Base-by-base conservation (phyloP, 1,139 yeast genomes). In the Suhomyces choctaworum region DNA sequence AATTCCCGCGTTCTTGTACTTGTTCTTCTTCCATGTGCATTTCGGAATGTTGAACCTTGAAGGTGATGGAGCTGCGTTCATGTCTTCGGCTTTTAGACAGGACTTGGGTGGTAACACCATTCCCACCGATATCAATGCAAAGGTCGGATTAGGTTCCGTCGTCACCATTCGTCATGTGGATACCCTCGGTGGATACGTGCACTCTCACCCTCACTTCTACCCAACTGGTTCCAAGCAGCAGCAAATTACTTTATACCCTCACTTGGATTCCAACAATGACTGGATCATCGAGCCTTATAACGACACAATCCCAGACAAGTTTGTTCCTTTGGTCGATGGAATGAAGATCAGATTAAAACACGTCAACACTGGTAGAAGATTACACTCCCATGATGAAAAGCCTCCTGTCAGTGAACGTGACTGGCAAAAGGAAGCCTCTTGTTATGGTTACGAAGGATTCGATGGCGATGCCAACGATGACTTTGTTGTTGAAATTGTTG, bases 401-500 rank as follows among this genome's bases (percentile, higher is more conserved):
- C 90, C 97, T 16, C 95, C 97, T 13, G 95, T 90, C 17, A 74
- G 90, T 44, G 90, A 83, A 57, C 82, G 82, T 50, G 98, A 92
- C 56, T 94, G 97, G 95, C 95, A 89, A 66, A 87, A 87, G 63
- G 99, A 94, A 67, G 95, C 80, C 17, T 80, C 95, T 12, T 80
- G 88, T 59, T 94, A 94, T 57, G 99, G 99, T 13, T 86, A 64
- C 56, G 87, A 83, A 32, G 97, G 95, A 5, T 94, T 92, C 53
- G 80, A 60, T 14, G 98, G 98, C 56, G 98, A 94, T 66, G 87
- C 90, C 46, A 94, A 94, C 63, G 99, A 94, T 66, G 94, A 89
- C 62, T 94, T 90, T 68, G 70, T 87, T 41, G 86, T 94, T 39
- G 97, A 92, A 65, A 85, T 94, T 51, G 86, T 85, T 41, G 68